Conservation (phyloP, 306 rosid species). For the Casuarina equisetifolia region DNA sequence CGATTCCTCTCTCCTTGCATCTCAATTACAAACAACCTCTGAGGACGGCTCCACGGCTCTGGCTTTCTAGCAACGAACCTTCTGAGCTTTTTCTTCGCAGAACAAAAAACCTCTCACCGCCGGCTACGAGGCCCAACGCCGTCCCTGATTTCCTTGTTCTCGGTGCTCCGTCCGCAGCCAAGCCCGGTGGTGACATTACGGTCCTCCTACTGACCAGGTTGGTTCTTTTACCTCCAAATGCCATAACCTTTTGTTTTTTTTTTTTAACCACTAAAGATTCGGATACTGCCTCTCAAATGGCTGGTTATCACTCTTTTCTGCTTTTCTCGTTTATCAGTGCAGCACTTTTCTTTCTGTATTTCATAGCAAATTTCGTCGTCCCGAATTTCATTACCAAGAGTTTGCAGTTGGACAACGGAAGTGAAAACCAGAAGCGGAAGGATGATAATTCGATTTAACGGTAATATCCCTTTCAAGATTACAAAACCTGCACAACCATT, state of each 20-base stretch:
- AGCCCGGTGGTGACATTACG: constrained; percentile 40
- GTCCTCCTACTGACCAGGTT: constrained; percentile 46
- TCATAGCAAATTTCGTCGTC: constrained; percentile 49
- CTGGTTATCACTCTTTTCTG: neutral
- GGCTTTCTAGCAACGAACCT: constrained; percentile 18
- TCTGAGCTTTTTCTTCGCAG: constrained; percentile 12
- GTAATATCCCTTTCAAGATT: neutral
- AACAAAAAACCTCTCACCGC: constrained; percentile 18
- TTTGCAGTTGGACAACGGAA: constrained; percentile 30
- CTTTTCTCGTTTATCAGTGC: constrained; percentile 39
- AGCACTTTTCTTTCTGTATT: constrained; percentile 40
- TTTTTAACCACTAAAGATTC: neutral
- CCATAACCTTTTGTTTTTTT: neutral
- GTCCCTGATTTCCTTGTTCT: constrained; percentile 35
- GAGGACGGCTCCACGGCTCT: constrained; percentile 19
- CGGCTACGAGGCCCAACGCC: constrained; percentile 36
- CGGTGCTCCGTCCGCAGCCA: constrained; percentile 26
- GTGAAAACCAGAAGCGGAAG: constrained; percentile 34
- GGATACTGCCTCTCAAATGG: neutral
- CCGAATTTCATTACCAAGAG: constrained; percentile 44
- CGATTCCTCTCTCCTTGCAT: constrained; percentile 30
- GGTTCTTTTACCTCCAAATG: constrained; percentile 1
- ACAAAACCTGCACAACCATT: neutral
- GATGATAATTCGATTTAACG: constrained; percentile 26
- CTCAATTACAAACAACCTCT: constrained; percentile 28